Conservation (phyloP, 2,329 filamentous ascomycete genomes). For the Macrophomina pseudophaseolina region DNA sequence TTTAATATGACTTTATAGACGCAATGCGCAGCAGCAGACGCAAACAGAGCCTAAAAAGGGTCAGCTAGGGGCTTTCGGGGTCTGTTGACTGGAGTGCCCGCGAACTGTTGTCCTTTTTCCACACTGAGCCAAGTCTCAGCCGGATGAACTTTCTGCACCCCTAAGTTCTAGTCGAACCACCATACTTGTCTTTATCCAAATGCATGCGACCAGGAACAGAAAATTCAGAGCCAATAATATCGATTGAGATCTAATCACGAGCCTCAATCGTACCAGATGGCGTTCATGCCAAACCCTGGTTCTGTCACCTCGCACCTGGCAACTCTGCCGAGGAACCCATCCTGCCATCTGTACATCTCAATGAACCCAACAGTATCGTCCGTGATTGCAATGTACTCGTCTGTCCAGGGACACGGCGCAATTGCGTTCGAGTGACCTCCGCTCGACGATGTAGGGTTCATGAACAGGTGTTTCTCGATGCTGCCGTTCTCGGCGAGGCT, state of each 20-base stretch:
- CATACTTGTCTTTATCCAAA: background rate
- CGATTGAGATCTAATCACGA: slow-evolving; percentile 1
- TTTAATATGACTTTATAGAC: no score
- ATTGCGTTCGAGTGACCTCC: slow-evolving; percentile 89
- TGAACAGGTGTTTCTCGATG: slow-evolving; percentile 77
- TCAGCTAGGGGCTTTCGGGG: no score
- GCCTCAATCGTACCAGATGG: slow-evolving; percentile 83
- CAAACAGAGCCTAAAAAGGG: no score
- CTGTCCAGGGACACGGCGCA: slow-evolving; percentile 79
- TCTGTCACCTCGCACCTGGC: slow-evolving; percentile 78
- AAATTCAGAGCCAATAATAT: background rate
- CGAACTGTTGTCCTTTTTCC: background rate
- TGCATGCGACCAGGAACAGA: background rate
- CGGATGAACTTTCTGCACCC: slow-evolving; percentile 19
- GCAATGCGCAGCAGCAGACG: background rate
- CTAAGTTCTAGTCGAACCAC: background rate
- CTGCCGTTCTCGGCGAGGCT: slow-evolving; percentile 69
- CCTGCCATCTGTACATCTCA: slow-evolving; percentile 85
- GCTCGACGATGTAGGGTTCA: slow-evolving; percentile 84
- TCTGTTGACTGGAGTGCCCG: background rate
- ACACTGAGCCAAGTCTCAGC: slow-evolving; percentile 3
- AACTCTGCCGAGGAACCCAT: slow-evolving; percentile 79
- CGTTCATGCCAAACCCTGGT: slow-evolving; percentile 94
- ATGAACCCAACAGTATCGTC: slow-evolving; percentile 88
- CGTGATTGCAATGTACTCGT: slow-evolving; percentile 88